Percentiles rank a stretch among this genome's conserved stretches.
Evolutionary conservation across 257 asterid species (phyloP).

Genomic region (Pogostemon cablin): DNA sequence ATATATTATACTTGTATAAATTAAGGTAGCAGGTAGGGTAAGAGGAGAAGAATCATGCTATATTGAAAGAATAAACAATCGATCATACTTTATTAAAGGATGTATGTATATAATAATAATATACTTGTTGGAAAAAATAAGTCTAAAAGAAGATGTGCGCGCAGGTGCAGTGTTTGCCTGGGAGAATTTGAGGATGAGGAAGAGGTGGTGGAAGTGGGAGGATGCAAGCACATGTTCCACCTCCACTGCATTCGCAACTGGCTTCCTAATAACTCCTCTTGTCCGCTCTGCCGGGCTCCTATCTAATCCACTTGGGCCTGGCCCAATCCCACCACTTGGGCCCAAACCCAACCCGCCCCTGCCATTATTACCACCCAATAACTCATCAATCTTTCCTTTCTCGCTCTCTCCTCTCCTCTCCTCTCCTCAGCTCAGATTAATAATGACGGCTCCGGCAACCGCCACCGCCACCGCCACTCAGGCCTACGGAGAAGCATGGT

Average conservation of each 20-base stretch:
- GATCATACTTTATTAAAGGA: neutral
- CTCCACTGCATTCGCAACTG: constrained; percentile 63
- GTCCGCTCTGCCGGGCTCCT: constrained; percentile 78
- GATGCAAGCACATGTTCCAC: constrained; percentile 79
- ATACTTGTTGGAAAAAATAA: no score
- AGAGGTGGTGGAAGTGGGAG: constrained; percentile 58
- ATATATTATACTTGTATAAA: no score
- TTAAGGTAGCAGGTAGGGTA: no score
- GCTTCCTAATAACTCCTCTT: constrained; percentile 69
- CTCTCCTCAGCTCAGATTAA: neutral
- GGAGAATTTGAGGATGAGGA: constrained; percentile 75
- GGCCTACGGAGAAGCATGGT: constrained; percentile 79
- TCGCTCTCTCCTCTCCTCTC: no score
- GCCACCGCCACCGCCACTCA: constrained; percentile 40
- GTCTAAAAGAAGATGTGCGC: neutral
- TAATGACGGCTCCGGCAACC: constrained; percentile 45
- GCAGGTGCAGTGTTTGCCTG: constrained; percentile 82
- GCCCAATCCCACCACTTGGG: neutral
- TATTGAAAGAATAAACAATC: neutral
- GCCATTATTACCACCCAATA: no score
- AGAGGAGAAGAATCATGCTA: neutral
- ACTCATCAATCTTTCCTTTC: neutral
- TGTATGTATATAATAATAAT: no score
- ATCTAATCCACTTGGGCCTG: constrained; percentile 1
- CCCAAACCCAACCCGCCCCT: no score